Conservation (phyloP, 2,329 filamentous ascomycete genomes). For the Epichloe bromicola region DNA sequence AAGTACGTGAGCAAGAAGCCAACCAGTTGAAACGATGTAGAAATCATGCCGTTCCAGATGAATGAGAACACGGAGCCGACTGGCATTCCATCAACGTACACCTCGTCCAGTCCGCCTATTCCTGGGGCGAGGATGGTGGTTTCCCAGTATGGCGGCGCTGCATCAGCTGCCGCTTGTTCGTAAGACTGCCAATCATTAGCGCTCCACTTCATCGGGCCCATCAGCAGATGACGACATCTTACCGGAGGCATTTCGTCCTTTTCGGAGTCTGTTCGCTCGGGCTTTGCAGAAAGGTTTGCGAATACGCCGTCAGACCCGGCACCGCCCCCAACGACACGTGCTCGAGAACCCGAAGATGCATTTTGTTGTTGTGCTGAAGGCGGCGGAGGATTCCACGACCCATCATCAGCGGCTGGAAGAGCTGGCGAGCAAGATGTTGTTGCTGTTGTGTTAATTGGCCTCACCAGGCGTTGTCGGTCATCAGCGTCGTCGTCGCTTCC, state of each 20-base stretch:
- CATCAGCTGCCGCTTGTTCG: constrained; percentile 93
- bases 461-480: constrained; percentile 77
- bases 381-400: constrained; percentile 3
- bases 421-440: constrained; percentile 10
- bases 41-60: constrained; percentile 90
- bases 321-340: constrained; percentile 52
- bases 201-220: constrained; percentile 12
- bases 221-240: constrained; percentile 27
- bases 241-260: constrained; percentile 88
- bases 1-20: constrained; percentile 97
- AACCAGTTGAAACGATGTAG: constrained; percentile 91
- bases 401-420: background rate
- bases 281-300: constrained; percentile 86
- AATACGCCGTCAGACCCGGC: constrained; percentile 90
- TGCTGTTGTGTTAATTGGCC: constrained; percentile 36
- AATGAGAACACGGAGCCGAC: constrained; percentile 81
- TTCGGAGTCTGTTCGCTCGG: constrained; percentile 64
- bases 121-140: constrained; percentile 93
- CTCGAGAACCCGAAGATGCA: constrained; percentile 26
- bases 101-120: constrained; percentile 79
- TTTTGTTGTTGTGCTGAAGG: constrained; percentile 12
- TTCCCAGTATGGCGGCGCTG: constrained; percentile 96
- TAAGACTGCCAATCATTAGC: constrained; percentile 55
- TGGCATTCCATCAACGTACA: constrained; percentile 92
- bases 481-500: constrained; percentile 63